phyloP scores from a whole-genome alignment of 257 asterid species.

The Linderniella brevidens region DNA sequence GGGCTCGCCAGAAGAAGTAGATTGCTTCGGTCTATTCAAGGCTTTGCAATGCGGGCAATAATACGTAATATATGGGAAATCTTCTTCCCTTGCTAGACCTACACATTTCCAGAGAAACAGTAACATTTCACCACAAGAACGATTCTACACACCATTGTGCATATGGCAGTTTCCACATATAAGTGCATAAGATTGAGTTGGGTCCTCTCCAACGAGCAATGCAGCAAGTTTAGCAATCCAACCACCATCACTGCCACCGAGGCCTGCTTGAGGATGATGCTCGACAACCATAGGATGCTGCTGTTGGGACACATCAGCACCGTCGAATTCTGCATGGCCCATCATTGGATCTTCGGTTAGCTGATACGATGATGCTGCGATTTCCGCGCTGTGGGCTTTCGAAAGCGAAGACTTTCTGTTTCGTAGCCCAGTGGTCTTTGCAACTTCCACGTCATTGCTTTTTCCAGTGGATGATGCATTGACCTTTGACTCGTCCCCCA shows the following conservation, averaged over 20 bases:
- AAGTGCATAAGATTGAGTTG: constrained; percentile 54
- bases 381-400: constrained; percentile 16
- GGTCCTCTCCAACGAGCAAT: constrained; percentile 72
- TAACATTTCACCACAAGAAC: not conserved
- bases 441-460: constrained; percentile 35
- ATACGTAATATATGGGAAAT: constrained; percentile 54
- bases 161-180: constrained; percentile 58
- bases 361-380: constrained; percentile 6
- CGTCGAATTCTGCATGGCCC: constrained; percentile 13
- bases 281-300: constrained; percentile 38
- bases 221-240: constrained; percentile 65
- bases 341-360: constrained; percentile 20
- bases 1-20: constrained; percentile 1
- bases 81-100: constrained; percentile 92
- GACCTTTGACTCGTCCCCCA: constrained; percentile 29
- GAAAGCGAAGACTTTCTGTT: constrained; percentile 25
- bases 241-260: constrained; percentile 32
- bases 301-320: constrained; percentile 13
- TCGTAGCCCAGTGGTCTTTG: constrained; percentile 32
- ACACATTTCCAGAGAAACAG: constrained; percentile 9
- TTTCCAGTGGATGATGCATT: constrained; percentile 28
- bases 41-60: constrained; percentile 86
- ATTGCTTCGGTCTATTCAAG: constrained; percentile 43
- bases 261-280: constrained; percentile 28
- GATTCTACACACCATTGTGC: constrained; percentile 42